Percentiles rank a stretch among this genome's conserved stretches.
phyloP scores from a whole-genome alignment of 306 rosid species.

The Trifolium repens region DNA sequence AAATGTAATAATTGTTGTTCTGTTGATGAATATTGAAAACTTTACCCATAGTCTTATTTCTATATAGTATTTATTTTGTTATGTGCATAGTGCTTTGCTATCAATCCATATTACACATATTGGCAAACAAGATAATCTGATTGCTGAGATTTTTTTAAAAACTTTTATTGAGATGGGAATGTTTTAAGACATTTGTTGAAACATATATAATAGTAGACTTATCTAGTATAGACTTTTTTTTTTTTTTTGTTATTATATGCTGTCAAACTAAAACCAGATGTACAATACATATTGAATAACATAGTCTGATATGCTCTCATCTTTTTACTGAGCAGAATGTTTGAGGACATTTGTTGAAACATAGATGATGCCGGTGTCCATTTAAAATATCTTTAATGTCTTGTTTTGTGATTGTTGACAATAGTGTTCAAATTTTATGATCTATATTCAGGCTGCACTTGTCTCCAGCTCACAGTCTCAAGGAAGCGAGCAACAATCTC shows the following conservation, averaged over 20 bases:
- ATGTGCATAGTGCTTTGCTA: neutral
- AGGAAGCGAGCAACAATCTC: slow-evolving; percentile 53
- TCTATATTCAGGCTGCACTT: slow-evolving; percentile 57
- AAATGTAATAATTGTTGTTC: too few species aligned
- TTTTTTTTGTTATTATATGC: too few species aligned
- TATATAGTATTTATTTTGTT: too few species aligned
- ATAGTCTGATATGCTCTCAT: slow-evolving; percentile 15
- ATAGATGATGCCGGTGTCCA: neutral
- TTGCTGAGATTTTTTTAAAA: neutral
- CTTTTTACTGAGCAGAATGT: neutral
- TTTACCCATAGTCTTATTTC: too few species aligned
- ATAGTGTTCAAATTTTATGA: slow-evolving; percentile 33
- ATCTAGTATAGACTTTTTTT: too few species aligned
- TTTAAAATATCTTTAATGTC: slow-evolving; percentile 14
- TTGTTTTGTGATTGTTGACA: slow-evolving; percentile 16
- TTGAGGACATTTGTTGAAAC: slow-evolving; percentile 17
- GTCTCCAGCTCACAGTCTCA: slow-evolving; percentile 57
- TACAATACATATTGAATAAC: neutral
- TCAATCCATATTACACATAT: neutral
- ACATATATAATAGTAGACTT: too few species aligned
- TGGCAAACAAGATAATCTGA: slow-evolving; percentile 16
- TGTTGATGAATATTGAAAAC: too few species aligned
- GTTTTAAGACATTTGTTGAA: too few species aligned
- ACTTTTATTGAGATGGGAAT: too few species aligned
- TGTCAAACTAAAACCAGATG: too few species aligned